A percentile compares a stretch with the other conserved stretches of the same genome.
Conservation (phyloP, 1,284 basidiomycete genomes). For the Tremellales sp. region DNA sequence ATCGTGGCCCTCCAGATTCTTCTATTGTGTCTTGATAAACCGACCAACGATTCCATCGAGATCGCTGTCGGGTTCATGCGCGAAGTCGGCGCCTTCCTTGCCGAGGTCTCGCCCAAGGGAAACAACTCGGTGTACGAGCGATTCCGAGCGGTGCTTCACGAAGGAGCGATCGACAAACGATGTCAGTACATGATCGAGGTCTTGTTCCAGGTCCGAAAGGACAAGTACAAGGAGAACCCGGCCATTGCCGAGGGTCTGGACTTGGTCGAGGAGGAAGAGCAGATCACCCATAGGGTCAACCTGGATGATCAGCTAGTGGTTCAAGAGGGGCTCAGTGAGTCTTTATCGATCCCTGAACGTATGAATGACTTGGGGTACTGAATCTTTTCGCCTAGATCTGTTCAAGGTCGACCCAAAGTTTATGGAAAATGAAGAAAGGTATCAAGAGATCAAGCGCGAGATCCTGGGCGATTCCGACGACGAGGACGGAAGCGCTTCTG, state of each 20-base stretch:
- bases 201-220: constrained; percentile 94
- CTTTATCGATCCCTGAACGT: constrained; percentile 1
- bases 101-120: constrained; percentile 90
- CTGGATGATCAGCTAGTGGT: constrained; percentile 90
- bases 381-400: constrained; percentile 65
- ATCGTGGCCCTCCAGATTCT: constrained; percentile 93
- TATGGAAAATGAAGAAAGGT: constrained; percentile 88
- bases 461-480: constrained; percentile 70
- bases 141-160: constrained; percentile 93
- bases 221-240: constrained; percentile 98
- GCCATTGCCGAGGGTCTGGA: constrained; percentile 89
- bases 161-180: constrained; percentile 88
- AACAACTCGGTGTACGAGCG: constrained; percentile 91
- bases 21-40: constrained; percentile 86
- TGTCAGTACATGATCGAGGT: constrained; percentile 99
- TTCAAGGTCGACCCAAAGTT: constrained; percentile 93
- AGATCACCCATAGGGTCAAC: constrained; percentile 88
- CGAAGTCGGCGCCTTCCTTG: constrained; percentile 91
- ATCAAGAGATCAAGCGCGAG: constrained; percentile 84
- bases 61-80: constrained; percentile 97
- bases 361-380: constrained; percentile 5
- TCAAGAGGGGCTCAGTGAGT: constrained; percentile 87
- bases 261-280: constrained; percentile 95
- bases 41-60: constrained; percentile 97
- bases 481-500: constrained; percentile 61